Base-by-base conservation (phyloP, 1,284 basidiomycete genomes). In the Cryptococcus sp. region DNA sequence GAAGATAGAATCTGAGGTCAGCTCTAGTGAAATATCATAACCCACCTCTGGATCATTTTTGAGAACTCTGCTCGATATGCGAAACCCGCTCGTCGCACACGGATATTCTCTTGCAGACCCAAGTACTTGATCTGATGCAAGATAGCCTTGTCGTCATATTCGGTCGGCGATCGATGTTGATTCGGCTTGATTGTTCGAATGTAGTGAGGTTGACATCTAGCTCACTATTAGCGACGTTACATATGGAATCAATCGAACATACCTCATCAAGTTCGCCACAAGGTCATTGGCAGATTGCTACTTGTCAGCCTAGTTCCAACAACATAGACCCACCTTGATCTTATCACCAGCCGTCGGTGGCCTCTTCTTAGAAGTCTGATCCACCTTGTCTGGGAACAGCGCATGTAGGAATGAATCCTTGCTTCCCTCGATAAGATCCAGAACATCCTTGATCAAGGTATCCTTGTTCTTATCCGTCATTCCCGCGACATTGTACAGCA, bases 381-480 rank as follows among this genome's bases (percentile, higher is more conserved):
- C 96, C 2, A 93, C 90, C 27, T 93, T 86, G 67, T 99, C 95
- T 1, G 92, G 91, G 84, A 99, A 99, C 22, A 99, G 79, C 0
- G 82, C 83, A 70, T 93, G 91, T 62, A 99, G 75, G 83, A 99
- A 97, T 50, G 83, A 79, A 73, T 96, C 93, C 27, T 84, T 81
- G 67, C 89, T 91, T 46, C 83, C 81, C 39, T 86, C 90, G 58
- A 99, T 83, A 48, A 99, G 85, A 71, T 98, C 93, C 51, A 98
- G 82, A 42, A 99, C 83, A 74, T 99, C 96, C 78, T 98, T 98
- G 76, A 93, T 84, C 35, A 99, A 83, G 5, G 92, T 86, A 71
- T 99, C 96, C 83, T 99, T 99, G 83, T 99, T 99, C 85, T 99
- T 99, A 81, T 99, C 96, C 17, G 96, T 99, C 96, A 99, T 99